A percentile compares a stretch with the other conserved stretches of the same genome.
Evolutionary conservation across 306 rosid genomes (phyloP).

Genomic region (Ammopiptanthus mongolicus): DNA sequence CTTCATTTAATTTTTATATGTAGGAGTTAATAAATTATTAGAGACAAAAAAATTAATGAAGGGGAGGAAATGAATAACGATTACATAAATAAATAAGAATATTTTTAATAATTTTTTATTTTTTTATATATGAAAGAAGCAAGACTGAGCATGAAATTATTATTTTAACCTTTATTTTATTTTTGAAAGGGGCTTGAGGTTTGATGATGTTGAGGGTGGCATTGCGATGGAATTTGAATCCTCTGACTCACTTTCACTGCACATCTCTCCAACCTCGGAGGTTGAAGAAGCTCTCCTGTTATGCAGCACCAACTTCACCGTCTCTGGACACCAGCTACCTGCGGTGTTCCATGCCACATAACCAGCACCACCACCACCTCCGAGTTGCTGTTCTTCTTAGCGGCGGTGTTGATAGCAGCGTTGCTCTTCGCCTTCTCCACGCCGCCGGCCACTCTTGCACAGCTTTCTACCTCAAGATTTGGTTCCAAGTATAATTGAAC

Average conservation of each 20-base stretch:
- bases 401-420: constrained; percentile 94
- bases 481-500: constrained; percentile 94
- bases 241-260: constrained; percentile 22
- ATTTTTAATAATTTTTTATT: too few relatives aligned
- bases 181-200: too few relatives aligned
- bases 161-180: too few relatives aligned
- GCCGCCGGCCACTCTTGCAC: constrained; percentile 89
- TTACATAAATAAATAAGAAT: too few relatives aligned
- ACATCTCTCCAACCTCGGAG: constrained; percentile 16
- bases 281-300: constrained; percentile 15
- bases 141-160: too few relatives aligned
- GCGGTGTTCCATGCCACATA: constrained; percentile 60
- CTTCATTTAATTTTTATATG: too few relatives aligned
- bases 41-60: too few relatives aligned
- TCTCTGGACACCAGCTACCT: constrained; percentile 33
- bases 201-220: constrained; percentile 24
- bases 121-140: too few relatives aligned
- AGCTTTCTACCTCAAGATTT: constrained; percentile 87
- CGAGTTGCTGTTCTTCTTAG: constrained; percentile 79
- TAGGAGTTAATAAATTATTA: too few relatives aligned
- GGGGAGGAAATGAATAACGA: too few relatives aligned
- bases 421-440: constrained; percentile 81
- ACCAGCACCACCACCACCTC: constrained; percentile 40
- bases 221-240: constrained; percentile 21
- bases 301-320: constrained; percentile 15